These are phyloP conservation scores for Irpex rosettiformis DNA, from an alignment of 1,284 basidiomycete genomes.

Conservation along the genomic window DNA sequence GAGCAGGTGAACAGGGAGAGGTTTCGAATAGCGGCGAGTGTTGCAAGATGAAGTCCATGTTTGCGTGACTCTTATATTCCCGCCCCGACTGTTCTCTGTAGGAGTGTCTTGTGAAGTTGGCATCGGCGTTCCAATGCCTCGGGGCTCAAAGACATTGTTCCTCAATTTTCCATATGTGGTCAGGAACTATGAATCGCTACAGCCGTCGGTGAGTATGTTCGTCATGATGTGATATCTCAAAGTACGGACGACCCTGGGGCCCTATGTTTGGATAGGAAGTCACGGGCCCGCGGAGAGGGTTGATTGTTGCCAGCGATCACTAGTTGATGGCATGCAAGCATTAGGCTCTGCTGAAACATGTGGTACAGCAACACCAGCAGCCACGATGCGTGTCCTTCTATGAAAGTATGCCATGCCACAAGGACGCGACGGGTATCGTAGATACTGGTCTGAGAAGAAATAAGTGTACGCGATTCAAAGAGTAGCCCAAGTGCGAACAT, in stretches of 20 bases:
- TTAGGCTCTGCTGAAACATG: not conserved
- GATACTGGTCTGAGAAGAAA: no score
- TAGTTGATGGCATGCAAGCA: not conserved
- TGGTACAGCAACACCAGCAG: no score
- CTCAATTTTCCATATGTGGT: not conserved
- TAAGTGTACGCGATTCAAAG: no score
- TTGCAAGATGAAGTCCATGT: not conserved
- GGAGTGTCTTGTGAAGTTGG: not conserved
- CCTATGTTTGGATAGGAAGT: not conserved
- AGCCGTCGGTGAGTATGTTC: not conserved
- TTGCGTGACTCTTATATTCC: not conserved
- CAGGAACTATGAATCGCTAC: not conserved
- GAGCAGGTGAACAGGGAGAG: not conserved
- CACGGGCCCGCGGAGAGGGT: not conserved
- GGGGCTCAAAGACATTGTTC: no score
- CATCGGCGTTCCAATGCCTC: not conserved
- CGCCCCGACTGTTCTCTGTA: not conserved
- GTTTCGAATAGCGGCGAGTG: not conserved
- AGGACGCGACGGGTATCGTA: no score
- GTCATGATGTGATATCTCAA: not conserved
- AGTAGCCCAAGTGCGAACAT: no score
- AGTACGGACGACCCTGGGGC: not conserved
- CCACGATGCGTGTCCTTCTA: no score
- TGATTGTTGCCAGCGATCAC: not conserved
- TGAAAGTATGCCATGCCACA: no score